Percentiles rank a stretch among this genome's conserved stretches.
Evolutionary conservation across 2,329 filamentous ascomycete genomes (phyloP).

Genomic region (Arthrinium phaeospermum): DNA sequence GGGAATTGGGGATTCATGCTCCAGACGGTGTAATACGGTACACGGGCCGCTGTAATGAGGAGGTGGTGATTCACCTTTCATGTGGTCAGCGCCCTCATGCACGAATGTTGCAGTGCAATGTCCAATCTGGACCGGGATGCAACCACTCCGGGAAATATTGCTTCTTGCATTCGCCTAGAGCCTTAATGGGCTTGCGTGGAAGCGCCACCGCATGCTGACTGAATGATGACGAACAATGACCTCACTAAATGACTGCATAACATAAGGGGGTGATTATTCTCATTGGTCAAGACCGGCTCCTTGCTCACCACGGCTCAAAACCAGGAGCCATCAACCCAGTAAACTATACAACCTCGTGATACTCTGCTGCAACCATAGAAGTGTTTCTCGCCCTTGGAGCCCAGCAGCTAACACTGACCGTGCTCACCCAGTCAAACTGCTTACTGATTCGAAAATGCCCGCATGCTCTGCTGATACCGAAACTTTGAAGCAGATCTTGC

Average conservation of each 20-base stretch:
- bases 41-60: not conserved
- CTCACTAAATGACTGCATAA: not conserved
- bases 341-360: not conserved
- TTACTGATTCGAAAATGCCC: not conserved
- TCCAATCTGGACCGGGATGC: not conserved
- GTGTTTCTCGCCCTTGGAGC: not conserved
- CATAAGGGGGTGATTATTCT: not conserved
- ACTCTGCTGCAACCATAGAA: not conserved
- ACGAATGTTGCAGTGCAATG: not conserved
- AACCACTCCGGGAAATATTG: not conserved
- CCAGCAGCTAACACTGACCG: not conserved
- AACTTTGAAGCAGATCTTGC: not conserved
- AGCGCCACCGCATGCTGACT: not conserved
- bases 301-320: not conserved
- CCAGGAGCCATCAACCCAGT: not conserved
- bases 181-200: not conserved
- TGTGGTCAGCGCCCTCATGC: not conserved
- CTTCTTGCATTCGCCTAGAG: not conserved
- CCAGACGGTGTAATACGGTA: not conserved
- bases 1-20: not conserved
- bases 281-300: not conserved
- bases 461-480: slow-evolving; percentile 9
- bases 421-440: not conserved
- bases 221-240: not conserved
- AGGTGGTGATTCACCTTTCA: not conserved